phyloP scores from a whole-genome alignment of 257 asterid species.

The Perilla frutescens region DNA sequence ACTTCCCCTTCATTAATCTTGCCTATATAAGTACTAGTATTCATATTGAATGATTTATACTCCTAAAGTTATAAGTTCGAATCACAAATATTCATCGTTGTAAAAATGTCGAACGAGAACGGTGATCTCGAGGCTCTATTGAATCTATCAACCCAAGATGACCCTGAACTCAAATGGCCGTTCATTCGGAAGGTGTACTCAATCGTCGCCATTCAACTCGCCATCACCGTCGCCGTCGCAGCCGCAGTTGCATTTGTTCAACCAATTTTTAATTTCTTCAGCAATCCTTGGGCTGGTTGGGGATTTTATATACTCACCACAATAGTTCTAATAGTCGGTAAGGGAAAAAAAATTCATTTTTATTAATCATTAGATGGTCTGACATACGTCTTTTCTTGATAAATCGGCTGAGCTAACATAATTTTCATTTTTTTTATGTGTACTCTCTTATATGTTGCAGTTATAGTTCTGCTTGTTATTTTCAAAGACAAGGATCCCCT shows the following conservation, averaged over 20 bases:
- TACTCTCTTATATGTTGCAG: conserved; percentile 21
- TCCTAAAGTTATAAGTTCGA: too few species aligned
- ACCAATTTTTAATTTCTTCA: conserved; percentile 50
- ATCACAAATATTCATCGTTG: too few species aligned
- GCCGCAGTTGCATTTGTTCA: conserved; percentile 46
- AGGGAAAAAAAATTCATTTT: not conserved
- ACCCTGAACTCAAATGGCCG: conserved; percentile 60
- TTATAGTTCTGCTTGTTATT: not conserved
- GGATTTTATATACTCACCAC: conserved; percentile 39
- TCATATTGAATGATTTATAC: too few species aligned
- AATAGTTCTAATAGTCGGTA: conserved; percentile 48
- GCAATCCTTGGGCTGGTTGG: conserved; percentile 43
- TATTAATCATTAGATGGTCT: too few species aligned
- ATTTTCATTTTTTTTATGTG: not conserved
- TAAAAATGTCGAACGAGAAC: conserved; percentile 28
- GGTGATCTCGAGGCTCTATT: conserved; percentile 57
- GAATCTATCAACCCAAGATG: conserved; percentile 61
- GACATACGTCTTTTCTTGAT: too few species aligned
- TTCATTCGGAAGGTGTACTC: conserved; percentile 66
- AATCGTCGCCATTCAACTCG: conserved; percentile 50
- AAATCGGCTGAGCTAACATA: too few species aligned
- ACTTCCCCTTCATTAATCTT: too few species aligned
- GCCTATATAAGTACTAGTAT: too few species aligned
- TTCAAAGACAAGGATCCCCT: conserved; percentile 30
- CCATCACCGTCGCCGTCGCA: conserved; percentile 55